Percentiles rank a stretch among this genome's conserved stretches.
These are phyloP conservation scores for Daldinia eschscholtzii DNA, from an alignment of 2,329 filamentous ascomycete genomes.

Conservation along the genomic window DNA sequence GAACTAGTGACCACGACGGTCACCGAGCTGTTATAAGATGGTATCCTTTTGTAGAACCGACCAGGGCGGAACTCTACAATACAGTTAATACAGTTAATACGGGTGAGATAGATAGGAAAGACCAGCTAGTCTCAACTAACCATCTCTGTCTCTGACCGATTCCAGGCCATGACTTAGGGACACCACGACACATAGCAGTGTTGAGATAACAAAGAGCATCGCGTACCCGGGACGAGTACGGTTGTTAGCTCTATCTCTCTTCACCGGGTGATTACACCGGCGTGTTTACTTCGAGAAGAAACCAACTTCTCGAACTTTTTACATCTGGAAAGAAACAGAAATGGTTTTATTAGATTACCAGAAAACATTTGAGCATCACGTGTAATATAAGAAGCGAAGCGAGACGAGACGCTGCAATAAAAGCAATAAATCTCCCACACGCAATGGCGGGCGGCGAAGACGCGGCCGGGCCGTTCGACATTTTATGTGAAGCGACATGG, in stretches of 20 bases:
- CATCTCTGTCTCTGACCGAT: constrained; percentile 36
- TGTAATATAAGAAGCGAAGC: constrained; percentile 31
- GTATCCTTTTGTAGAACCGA: constrained; percentile 38
- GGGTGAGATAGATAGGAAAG: constrained; percentile 14
- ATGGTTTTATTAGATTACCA: constrained; percentile 35
- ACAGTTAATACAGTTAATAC: constrained; percentile 33
- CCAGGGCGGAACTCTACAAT: constrained; percentile 36
- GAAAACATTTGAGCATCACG: constrained; percentile 28
- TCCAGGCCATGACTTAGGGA: constrained; percentile 40
- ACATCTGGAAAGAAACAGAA: constrained; percentile 34
- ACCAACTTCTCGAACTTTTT: constrained; percentile 36
- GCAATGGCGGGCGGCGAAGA: constrained; percentile 20
- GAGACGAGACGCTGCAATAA: constrained; percentile 32
- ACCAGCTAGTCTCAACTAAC: constrained; percentile 38
- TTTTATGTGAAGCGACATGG: constrained; percentile 42
- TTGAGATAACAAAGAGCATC: constrained; percentile 41
- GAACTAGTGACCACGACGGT: constrained; percentile 33
- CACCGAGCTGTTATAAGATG: constrained; percentile 34
- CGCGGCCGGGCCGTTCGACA: constrained; percentile 34
- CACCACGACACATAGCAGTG: constrained; percentile 44
- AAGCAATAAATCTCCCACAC: constrained; percentile 29
- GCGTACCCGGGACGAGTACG: constrained; percentile 35
- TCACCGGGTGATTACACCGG: constrained; percentile 42
- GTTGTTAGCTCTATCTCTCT: constrained; percentile 27
- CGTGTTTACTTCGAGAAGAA: constrained; percentile 36